Evolutionary conservation across 164 flowering plant species (phyloP).

Genomic region (Vitis riparia): DNA sequence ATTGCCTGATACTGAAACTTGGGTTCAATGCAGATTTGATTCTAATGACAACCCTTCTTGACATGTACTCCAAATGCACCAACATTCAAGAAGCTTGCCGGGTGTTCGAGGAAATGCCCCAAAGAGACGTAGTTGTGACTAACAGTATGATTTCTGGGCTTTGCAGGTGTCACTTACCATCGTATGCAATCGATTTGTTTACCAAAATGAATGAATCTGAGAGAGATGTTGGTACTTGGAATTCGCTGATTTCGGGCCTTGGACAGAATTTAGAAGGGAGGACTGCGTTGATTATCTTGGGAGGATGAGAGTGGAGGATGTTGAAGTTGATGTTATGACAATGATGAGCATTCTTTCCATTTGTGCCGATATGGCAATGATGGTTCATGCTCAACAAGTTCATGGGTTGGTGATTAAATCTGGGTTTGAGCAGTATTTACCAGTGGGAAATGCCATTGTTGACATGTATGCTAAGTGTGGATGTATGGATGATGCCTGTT

Average conservation of each 20-base stretch:
- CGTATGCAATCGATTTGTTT: conserved; percentile 36
- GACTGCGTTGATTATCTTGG: conserved; percentile 25
- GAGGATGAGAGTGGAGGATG: conserved; percentile 32
- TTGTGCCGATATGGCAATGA: conserved; percentile 35
- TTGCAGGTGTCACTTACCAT: conserved; percentile 19
- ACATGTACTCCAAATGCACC: conserved; percentile 36
- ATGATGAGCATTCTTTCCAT: conserved; percentile 33
- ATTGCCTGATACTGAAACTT: conserved; percentile 27
- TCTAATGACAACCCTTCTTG: conserved; percentile 41
- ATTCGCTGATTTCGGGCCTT: conserved; percentile 40
- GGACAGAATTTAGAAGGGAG: conserved; percentile 20
- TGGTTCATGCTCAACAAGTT: conserved; percentile 26
- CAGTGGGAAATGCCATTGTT: conserved; percentile 37
- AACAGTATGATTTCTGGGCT: conserved; percentile 40
- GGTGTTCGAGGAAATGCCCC: conserved; percentile 39
- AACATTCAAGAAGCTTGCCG: conserved; percentile 25
- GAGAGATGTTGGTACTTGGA: conserved; percentile 46
- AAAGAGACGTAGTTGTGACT: conserved; percentile 31
- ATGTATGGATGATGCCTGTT: conserved; percentile 30
- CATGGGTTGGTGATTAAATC: conserved; percentile 36
- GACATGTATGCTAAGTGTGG: conserved; percentile 54
- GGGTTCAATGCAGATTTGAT: conserved; percentile 26
- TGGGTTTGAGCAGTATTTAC: conserved; percentile 31
- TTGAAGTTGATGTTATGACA: conserved; percentile 27
- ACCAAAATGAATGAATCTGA: conserved; percentile 14